Conservation (phyloP, 768 basidiomycete species). For the Termitomyces sp. region DNA sequence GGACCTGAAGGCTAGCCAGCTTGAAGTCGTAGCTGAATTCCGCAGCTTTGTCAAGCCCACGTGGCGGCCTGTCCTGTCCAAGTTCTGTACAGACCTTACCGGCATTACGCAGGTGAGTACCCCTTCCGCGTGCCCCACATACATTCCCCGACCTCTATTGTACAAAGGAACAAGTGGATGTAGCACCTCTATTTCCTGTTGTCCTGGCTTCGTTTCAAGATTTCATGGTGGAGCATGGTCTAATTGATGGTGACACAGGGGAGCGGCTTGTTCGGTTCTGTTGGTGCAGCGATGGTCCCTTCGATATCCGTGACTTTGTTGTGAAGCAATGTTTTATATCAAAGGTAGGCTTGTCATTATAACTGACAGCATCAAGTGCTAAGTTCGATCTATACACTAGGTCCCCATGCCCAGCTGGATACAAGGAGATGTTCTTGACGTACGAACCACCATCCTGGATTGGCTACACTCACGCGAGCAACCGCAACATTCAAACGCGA, state of each 20-base stretch:
- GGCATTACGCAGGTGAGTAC: conserved; percentile 87
- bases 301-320: conserved; percentile 80
- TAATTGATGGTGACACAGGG: conserved; percentile 60
- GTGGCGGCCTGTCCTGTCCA: conserved; percentile 77
- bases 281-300: conserved; percentile 86
- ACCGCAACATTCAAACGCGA: conserved; percentile 12
- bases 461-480: conserved; percentile 33
- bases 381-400: conserved; percentile 26
- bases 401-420: conserved; percentile 72
- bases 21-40: conserved; percentile 80
- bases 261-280: conserved; percentile 61
- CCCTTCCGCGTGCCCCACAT: background rate
- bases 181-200: conserved; percentile 70
- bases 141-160: background rate
- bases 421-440: conserved; percentile 70
- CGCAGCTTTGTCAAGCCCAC: conserved; percentile 84
- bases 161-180: conserved; percentile 72
- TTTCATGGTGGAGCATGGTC: conserved; percentile 68
- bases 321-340: conserved; percentile 91
- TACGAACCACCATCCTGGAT: conserved; percentile 55
- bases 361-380: background rate
- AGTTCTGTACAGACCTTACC: conserved; percentile 85
- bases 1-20: conserved; percentile 47
- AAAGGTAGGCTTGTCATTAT: conserved; percentile 40
- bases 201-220: conserved; percentile 59